phyloP scores from a whole-genome alignment of 768 basidiomycete genomes.

The Tephrocybe sp. region DNA sequence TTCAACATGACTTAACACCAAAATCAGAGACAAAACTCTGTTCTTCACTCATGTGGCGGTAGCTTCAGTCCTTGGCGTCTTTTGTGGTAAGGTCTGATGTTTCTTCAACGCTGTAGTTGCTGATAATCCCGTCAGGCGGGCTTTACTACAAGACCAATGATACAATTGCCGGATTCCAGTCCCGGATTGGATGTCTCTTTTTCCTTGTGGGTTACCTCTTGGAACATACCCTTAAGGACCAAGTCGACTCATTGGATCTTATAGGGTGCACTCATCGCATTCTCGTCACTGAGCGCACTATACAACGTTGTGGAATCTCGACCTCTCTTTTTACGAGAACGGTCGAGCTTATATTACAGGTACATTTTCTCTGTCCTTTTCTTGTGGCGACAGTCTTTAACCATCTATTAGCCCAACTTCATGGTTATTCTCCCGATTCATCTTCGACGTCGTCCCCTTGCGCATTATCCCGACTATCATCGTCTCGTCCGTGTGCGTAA shows the following conservation, averaged over 20 bases:
- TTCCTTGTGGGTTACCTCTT: constrained; percentile 61
- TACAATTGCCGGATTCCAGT: constrained; percentile 92
- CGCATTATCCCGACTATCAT: constrained; percentile 87
- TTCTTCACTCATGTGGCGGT: constrained; percentile 77
- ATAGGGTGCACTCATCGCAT: constrained; percentile 87
- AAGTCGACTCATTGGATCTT: constrained; percentile 5
- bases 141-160: constrained; percentile 78
- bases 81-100: constrained; percentile 58
- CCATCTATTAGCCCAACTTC: constrained; percentile 65
- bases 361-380: constrained; percentile 25
- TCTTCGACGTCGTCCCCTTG: constrained; percentile 89
- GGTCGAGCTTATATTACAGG: constrained; percentile 86
- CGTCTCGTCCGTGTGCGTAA: constrained; percentile 74
- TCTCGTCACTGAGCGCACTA: constrained; percentile 86
- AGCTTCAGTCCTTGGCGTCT: constrained; percentile 74
- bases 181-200: constrained; percentile 90
- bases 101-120: background rate
- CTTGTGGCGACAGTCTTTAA: background rate
- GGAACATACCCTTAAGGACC: background rate
- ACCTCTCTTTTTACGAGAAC: constrained; percentile 85
- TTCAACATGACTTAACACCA: background rate
- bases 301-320: constrained; percentile 85
- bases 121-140: constrained; percentile 50
- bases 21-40: constrained; percentile 74
- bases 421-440: constrained; percentile 85